Evolutionary conservation across 768 basidiomycete species (phyloP).

Genomic region (Rhodotorula taiwanensis): DNA sequence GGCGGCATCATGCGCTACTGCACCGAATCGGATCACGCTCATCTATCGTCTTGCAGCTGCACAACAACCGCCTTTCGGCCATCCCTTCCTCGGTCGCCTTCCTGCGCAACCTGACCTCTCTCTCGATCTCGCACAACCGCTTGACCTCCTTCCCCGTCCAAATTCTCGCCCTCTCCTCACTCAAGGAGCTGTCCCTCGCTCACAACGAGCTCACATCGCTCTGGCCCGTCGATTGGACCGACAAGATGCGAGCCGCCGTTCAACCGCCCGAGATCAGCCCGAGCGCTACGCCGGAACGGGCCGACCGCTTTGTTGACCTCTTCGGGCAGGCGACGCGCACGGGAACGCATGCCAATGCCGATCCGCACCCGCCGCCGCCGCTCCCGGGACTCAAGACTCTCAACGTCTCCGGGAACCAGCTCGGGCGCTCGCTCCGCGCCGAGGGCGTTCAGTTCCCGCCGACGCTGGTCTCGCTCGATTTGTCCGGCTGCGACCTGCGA

Average conservation of each 20-base stretch:
- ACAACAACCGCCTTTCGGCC: slow-evolving; percentile 13
- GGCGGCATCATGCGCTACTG: no score
- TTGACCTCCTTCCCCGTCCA: slow-evolving; percentile 11
- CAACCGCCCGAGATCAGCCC: slow-evolving; percentile 8
- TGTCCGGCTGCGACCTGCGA: slow-evolving; percentile 4
- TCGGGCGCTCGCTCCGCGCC: background rate
- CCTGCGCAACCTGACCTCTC: slow-evolving; percentile 24
- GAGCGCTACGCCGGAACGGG: slow-evolving; percentile 22
- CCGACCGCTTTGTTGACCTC: slow-evolving; percentile 3
- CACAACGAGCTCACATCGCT: slow-evolving; percentile 13
- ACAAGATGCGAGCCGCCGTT: background rate
- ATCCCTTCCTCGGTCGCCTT: slow-evolving; percentile 10
- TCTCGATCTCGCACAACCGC: slow-evolving; percentile 19
- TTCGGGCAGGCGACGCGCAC: background rate
- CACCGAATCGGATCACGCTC: background rate
- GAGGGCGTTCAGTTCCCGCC: slow-evolving; percentile 17
- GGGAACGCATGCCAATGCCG: background rate
- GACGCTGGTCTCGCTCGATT: slow-evolving; percentile 8
- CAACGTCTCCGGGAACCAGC: slow-evolving; percentile 2
- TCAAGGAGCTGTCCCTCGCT: slow-evolving; percentile 24
- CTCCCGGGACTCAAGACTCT: slow-evolving; percentile 13
- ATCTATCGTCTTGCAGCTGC: background rate
- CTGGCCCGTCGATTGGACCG: slow-evolving; percentile 19
- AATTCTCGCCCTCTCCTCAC: slow-evolving; percentile 13
- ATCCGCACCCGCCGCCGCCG: background rate